These are phyloP conservation scores for Metschnikowia peoriensis DNA, from an alignment of 805 yeast genomes.

Conservation along the genomic window DNA sequence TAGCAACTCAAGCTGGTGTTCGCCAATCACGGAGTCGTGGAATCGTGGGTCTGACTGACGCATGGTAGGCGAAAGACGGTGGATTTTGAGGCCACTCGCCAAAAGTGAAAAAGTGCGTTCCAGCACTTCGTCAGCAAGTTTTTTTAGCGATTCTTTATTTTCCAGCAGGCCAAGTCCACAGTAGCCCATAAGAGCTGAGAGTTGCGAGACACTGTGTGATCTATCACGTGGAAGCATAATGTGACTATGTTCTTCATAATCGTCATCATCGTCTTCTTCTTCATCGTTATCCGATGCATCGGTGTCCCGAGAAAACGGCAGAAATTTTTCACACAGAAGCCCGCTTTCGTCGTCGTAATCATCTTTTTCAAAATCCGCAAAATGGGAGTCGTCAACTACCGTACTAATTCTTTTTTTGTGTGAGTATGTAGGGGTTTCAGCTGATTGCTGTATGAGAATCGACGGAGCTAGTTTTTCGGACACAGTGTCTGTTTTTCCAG, in stretches of 20 bases:
- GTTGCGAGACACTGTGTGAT: slow-evolving; percentile 22
- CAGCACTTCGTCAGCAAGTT: slow-evolving; percentile 34
- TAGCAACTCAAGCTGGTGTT: slow-evolving; percentile 26
- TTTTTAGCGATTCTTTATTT: slow-evolving; percentile 17
- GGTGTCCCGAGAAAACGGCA: neutral
- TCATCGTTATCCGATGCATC: slow-evolving; percentile 1
- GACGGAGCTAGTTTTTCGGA: neutral
- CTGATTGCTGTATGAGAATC: neutral
- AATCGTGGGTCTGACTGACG: slow-evolving; percentile 17
- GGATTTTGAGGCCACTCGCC: slow-evolving; percentile 22
- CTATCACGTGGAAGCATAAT: slow-evolving; percentile 20
- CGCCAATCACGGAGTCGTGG: slow-evolving; percentile 29
- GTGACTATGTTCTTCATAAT: slow-evolving; percentile 30
- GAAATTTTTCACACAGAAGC: neutral
- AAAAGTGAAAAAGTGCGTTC: slow-evolving; percentile 31
- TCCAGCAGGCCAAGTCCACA: slow-evolving; percentile 28
- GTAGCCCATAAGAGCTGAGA: slow-evolving; percentile 33
- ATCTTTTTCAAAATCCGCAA: slow-evolving; percentile 18
- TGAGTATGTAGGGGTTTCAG: neutral
- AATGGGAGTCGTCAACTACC: slow-evolving; percentile 25
- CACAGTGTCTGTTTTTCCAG: neutral
- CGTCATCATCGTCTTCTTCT: slow-evolving; percentile 18
- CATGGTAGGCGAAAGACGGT: slow-evolving; percentile 24
- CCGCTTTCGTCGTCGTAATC: slow-evolving; percentile 18
- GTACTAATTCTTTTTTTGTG: slow-evolving; percentile 25